Conservation (phyloP, 208 protist genomes). For the Acanthamoeba royreba region DNA sequence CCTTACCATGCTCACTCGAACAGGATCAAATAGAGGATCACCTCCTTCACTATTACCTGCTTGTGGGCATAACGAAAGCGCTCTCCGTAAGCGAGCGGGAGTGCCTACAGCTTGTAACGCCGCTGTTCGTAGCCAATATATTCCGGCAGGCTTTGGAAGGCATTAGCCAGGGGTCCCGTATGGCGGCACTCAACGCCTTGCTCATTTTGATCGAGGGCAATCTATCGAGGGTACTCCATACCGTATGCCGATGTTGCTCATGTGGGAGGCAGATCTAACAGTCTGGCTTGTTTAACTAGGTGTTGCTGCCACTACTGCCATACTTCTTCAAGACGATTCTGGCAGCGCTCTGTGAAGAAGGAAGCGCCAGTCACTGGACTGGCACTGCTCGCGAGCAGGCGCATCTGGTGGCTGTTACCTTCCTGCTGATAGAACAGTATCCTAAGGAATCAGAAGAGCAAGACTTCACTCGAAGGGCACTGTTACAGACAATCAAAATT, state of each 20-base stretch:
- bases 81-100: not conserved
- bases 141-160: slow-evolving; percentile 16
- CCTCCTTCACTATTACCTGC: not conserved
- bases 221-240: not conserved
- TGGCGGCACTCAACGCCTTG: not conserved
- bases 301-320: not conserved
- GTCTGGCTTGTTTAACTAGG: not conserved
- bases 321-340: not conserved
- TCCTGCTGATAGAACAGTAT: slow-evolving; percentile 36
- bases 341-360: not conserved
- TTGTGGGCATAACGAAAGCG: not conserved
- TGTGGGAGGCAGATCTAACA: not conserved
- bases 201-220: not conserved
- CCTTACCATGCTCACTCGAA: not conserved
- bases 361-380: not conserved
- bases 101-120: not conserved
- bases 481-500: not conserved
- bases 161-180: not conserved
- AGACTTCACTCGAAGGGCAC: slow-evolving; percentile 1
- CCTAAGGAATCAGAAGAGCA: slow-evolving; percentile 40
- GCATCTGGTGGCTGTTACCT: not conserved
- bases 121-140: not conserved
- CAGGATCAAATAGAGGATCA: slow-evolving; percentile 3
- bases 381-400: not conserved
- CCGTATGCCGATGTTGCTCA: too few relatives aligned